phyloP scores from a whole-genome alignment of 2,329 filamentous ascomycete species.

The Byssoonygena ceratinophila region DNA sequence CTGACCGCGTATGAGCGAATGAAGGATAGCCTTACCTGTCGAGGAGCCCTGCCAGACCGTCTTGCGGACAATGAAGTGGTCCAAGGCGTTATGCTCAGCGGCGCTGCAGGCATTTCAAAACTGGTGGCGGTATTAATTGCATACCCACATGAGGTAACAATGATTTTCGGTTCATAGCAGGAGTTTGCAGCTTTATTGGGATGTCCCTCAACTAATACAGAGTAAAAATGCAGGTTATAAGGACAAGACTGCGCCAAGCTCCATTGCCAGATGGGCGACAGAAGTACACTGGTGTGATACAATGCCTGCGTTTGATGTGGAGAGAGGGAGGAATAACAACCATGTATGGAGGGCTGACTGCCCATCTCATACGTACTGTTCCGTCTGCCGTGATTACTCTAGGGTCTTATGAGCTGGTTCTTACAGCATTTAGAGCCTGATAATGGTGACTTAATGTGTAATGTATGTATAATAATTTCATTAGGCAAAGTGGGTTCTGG shows the following conservation, averaged over 20 bases:
- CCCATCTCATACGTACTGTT: slow-evolving; percentile 80
- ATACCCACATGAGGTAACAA: slow-evolving; percentile 72
- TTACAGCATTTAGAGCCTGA: background rate
- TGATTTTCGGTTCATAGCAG: background rate
- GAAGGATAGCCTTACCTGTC: slow-evolving; percentile 45
- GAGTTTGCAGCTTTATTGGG: background rate
- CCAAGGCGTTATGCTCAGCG: slow-evolving; percentile 36
- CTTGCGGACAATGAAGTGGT: slow-evolving; percentile 58
- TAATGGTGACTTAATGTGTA: background rate
- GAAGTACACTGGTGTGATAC: slow-evolving; percentile 78
- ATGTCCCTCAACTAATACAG: background rate
- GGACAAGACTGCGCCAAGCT: slow-evolving; percentile 77
- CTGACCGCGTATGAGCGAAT: slow-evolving; percentile 92
- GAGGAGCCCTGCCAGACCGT: slow-evolving; percentile 5
- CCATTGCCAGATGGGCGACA: slow-evolving; percentile 64
- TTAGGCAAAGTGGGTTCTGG: background rate
- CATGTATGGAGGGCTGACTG: slow-evolving; percentile 84
- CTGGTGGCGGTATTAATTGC: slow-evolving; percentile 72
- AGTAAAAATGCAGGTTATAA: slow-evolving; percentile 38
- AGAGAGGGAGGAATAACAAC: slow-evolving; percentile 77
- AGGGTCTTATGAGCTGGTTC: slow-evolving; percentile 35
- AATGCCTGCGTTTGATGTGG: slow-evolving; percentile 84
- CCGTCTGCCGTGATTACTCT: slow-evolving; percentile 95
- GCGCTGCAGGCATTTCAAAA: slow-evolving; percentile 63
- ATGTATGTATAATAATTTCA: background rate